Evolutionary conservation across 176 grass and related monocot species (phyloP), one percentile per base, ranked within the genome.

Genomic region (Cymbopogon citratus): DNA sequence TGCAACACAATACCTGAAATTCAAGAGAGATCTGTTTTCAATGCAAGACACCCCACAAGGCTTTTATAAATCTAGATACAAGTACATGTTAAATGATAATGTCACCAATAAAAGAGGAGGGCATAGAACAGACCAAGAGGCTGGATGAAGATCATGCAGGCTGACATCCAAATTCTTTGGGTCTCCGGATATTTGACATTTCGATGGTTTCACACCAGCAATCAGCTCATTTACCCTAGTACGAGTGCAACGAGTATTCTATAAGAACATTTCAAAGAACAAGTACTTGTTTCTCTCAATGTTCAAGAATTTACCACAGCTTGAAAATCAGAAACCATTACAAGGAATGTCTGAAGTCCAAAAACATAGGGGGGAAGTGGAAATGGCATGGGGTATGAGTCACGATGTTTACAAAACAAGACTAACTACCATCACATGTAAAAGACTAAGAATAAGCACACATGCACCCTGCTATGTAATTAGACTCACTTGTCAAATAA

Each of bases 1-100:
- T 66, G 95, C 95, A 27, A 98, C 88, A 63, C 75, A 94, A 85
- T 85, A 98, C 95, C 95, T 98, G 84, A 86, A 89, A 90, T 81
- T 34, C 25, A 51, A 16, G 44, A 63, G 9, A 56, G 16, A 12
- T 15, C 7, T 40, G 18, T 64, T 87, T 72, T 21, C 25, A 81
- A 75, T 57, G 57, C 28, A 61, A 78, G 57, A 4, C 70, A 16
- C 45, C 72, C 26, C 1, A 57, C 34, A 34, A 82, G 41, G 1
- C n/a, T 5, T 66, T 33, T 74, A 71, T 43, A 78, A 2, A 36
- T 66, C 80, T 69, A 79, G 48, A 71, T 66, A 78, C 66, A 75
- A 88, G 71, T 29, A 46, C 6, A 34, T 5, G 5, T 67, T 75
- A 18, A 33, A 61, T 28, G 36, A 75, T 61, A 66, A 77, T 68